Base-by-base conservation (phyloP, 176 grass and related monocot species). In the Paspalum notatum region DNA sequence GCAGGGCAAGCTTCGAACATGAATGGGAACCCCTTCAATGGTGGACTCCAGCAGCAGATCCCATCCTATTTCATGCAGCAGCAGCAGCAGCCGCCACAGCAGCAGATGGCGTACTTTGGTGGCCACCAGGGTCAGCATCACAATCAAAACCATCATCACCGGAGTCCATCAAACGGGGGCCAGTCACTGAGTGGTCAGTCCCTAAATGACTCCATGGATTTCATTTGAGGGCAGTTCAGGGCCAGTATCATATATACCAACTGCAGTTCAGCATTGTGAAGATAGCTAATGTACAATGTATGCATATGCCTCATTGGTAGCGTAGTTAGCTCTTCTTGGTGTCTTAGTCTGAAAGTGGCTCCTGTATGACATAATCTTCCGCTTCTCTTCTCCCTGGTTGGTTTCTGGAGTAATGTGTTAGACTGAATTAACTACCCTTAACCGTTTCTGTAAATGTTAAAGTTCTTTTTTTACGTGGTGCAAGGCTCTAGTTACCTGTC, bases 151-250 rank as follows among this genome's bases (percentile, higher is more conserved):
- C 83, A 90, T 68, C 83, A 82, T 63, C 77, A 80, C 11, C 88
- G 83, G 75, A 85, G 55, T 88, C 63, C 91, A 80, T 88, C 77
- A 0, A 96, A 96, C 18, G 72, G 87, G 24, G 72, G 88, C 49
- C 96, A 93, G 61, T 91, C 84, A 21, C 71, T 90, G 40, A 88
- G 64, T 79, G 79, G 61, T 85, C 88, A 78, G 62, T 90, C 93
- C 87, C 66, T 77, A 52, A 83, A 66, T 74, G 93, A 96, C 82
- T 84, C 93, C 21, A 96, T 93, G 97, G 93, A 99, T 78, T 96
- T 91, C 89, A 91, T 96, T 78, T 93, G 89, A 99, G 74, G 75
- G 71, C 82, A 71, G 66, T 60, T 42, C 42, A 40, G 42, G 26
- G 40, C 58, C 7, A 71, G 32, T 49, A 72, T 71, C 71, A 62